Percentiles rank a stretch among this genome's conserved stretches.
phyloP scores from a whole-genome alignment of 1,284 basidiomycete species.

The Bondarzewia mesenterica region DNA sequence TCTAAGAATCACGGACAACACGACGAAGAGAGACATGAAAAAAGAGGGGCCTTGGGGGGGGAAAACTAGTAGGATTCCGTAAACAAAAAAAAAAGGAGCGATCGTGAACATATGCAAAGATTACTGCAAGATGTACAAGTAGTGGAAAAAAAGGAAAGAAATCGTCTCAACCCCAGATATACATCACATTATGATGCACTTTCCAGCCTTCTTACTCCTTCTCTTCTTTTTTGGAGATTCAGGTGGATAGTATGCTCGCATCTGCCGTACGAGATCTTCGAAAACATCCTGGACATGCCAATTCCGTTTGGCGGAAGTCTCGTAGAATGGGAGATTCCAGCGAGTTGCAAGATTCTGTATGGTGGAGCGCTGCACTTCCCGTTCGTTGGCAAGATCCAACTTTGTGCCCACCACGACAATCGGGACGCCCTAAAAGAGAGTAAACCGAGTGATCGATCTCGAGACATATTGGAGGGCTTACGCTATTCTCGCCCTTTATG shows the following conservation, averaged over 20 bases:
- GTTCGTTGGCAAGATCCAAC: slow-evolving; percentile 74
- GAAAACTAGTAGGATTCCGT: not conserved
- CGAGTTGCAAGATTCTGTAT: slow-evolving; percentile 57
- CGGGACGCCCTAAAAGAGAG: slow-evolving; percentile 45
- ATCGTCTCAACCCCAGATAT: not conserved
- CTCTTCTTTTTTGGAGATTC: slow-evolving; percentile 28
- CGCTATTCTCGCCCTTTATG: slow-evolving; percentile 63
- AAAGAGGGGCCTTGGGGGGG: not conserved
- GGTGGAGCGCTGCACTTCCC: slow-evolving; percentile 64
- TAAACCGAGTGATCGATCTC: not conserved
- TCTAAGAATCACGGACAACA: too few relatives aligned
- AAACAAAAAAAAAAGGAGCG: not conserved
- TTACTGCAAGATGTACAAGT: not conserved
- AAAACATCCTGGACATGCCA: slow-evolving; percentile 79
- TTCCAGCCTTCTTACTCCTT: slow-evolving; percentile 18
- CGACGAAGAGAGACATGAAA: not conserved
- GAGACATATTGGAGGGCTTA: slow-evolving; percentile 23
- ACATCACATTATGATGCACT: slow-evolving; percentile 58
- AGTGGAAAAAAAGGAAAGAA: not conserved
- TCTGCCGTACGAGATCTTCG: slow-evolving; percentile 69
- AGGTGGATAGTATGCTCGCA: slow-evolving; percentile 56
- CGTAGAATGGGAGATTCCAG: slow-evolving; percentile 78
- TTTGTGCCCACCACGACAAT: slow-evolving; percentile 89
- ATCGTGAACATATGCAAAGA: not conserved
- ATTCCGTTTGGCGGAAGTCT: slow-evolving; percentile 77